A percentile compares a stretch with the other conserved stretches of the same genome.
Evolutionary conservation across 1,284 basidiomycete genomes (phyloP).

Genomic region (Austroboletus niveus): DNA sequence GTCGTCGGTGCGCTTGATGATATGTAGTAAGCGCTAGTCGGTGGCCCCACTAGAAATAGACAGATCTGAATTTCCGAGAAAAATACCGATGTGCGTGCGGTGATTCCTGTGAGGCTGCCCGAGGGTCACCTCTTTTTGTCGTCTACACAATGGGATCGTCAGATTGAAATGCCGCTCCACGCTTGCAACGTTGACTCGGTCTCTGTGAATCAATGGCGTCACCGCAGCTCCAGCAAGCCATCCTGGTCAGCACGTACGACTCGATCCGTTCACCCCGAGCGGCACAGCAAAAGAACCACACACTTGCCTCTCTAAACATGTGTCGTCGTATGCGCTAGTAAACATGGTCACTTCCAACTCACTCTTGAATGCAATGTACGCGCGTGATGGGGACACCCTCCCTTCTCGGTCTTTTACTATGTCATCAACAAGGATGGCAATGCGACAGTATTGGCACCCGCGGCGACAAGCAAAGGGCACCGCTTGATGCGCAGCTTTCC

Average conservation of each 20-base stretch:
- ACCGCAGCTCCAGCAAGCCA: no score
- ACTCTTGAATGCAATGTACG: slow-evolving; percentile 88
- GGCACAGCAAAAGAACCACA: neutral
- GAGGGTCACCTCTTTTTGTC: no score
- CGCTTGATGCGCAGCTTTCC: slow-evolving; percentile 69
- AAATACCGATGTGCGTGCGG: no score
- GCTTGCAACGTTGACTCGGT: no score
- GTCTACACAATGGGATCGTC: no score
- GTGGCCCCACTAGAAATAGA: no score
- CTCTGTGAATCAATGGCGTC: no score
- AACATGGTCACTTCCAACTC: slow-evolving; percentile 74
- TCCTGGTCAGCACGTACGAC: slow-evolving; percentile 60
- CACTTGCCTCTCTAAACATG: slow-evolving; percentile 86
- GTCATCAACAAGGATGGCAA: neutral
- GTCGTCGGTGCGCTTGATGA: no score
- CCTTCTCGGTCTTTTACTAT: slow-evolving; percentile 58
- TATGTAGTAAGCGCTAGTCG: no score
- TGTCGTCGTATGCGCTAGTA: slow-evolving; percentile 86
- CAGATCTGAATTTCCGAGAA: no score
- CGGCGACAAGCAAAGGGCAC: slow-evolving; percentile 34
- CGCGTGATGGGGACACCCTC: slow-evolving; percentile 82
- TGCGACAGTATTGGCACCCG: neutral
- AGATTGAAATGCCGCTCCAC: no score
- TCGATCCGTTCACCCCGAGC: slow-evolving; percentile 39
- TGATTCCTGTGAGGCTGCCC: no score